phyloP scores from a whole-genome alignment of 148 eudicot genomes.

The Cornus controversa region DNA sequence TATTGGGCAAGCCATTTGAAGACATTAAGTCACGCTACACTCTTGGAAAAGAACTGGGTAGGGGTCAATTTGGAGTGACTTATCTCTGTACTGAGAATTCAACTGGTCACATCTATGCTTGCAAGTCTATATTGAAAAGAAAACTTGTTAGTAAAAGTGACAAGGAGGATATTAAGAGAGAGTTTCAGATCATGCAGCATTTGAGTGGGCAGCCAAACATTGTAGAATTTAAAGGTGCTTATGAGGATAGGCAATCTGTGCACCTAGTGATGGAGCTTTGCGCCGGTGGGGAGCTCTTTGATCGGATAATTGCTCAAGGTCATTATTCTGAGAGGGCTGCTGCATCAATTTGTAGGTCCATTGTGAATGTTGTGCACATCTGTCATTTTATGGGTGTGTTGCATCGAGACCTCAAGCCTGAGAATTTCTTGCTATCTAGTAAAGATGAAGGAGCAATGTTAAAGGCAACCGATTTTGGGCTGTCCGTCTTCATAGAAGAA shows the following conservation, averaged over 20 bases:
- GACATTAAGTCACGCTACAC: slow-evolving; percentile 52
- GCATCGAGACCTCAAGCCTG: slow-evolving; percentile 97
- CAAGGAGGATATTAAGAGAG: slow-evolving; percentile 79
- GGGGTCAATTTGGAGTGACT: slow-evolving; percentile 91
- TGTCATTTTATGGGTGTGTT: slow-evolving; percentile 95
- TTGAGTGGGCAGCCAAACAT: slow-evolving; percentile 88
- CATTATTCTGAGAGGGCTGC: slow-evolving; percentile 81
- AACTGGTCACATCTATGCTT: slow-evolving; percentile 60
- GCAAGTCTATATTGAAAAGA: slow-evolving; percentile 86
- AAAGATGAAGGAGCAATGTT: slow-evolving; percentile 60
- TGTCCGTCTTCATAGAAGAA: slow-evolving; percentile 86
- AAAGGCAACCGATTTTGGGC: slow-evolving; percentile 91
- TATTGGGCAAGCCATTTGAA: slow-evolving; percentile 65
- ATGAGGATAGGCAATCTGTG: slow-evolving; percentile 82
- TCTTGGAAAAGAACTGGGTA: slow-evolving; percentile 81
- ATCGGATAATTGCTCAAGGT: slow-evolving; percentile 83
- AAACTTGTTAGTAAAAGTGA: slow-evolving; percentile 63
- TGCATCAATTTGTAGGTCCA: slow-evolving; percentile 54
- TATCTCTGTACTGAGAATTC: slow-evolving; percentile 71
- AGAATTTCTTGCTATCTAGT: slow-evolving; percentile 79
- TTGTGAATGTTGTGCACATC: slow-evolving; percentile 79
- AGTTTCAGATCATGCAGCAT: slow-evolving; percentile 86
- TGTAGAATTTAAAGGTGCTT: slow-evolving; percentile 85
- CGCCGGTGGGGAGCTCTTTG: slow-evolving; percentile 87
- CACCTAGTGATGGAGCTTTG: slow-evolving; percentile 95